Evolutionary conservation across 139 green algal species (phyloP), one percentile per base, ranked within the genome.

Genomic region (Coelastrella sp.): DNA sequence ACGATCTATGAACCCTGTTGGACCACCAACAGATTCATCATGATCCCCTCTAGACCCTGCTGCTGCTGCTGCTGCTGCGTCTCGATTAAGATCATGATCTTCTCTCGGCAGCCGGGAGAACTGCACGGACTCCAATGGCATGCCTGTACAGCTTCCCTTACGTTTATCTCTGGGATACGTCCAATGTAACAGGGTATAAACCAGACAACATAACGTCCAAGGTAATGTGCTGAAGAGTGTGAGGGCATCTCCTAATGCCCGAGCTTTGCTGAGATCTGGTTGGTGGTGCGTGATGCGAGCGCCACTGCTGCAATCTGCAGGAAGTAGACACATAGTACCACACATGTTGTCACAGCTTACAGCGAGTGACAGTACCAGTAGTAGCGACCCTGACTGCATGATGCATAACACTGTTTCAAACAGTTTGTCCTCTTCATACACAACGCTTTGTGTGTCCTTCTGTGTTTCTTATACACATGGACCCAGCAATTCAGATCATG

Each of bases 241-340:
- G 25, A 93, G 80, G 21, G 89, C 89, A 34, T 79, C 34, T 5
- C 89, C 89, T 69, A 93, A 80, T 13, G 90, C 89, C 21, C 73
- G 35, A 0, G 90, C 90, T 19, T 91, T 90, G 34, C 45, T 35
- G 30, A 89, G 2, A 50, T 93, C 84, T 32, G 57, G 35, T 43
- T 84, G 30, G 27, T 73, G 57, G 32, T 25, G 27, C 19, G 6
- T 45, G 37, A 19, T 40, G 2, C 38, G 77, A n/a, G 40, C 23
- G 23, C 35, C 21, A 13, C 35, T 73, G 69, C 23, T 84, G 77
- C 77, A 84, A 38, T 60, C 77, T 72, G 77, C 0, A 43, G 30
- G 21, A 74, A 64, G 57, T 23, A 66, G 25, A 17, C 66, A 4
- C 43, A 66, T 23, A 40, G 30, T 37, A 53, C 30, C 41, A 32